Base-by-base conservation (phyloP, 202 grass and related monocot species). In the Zizania palustris region DNA sequence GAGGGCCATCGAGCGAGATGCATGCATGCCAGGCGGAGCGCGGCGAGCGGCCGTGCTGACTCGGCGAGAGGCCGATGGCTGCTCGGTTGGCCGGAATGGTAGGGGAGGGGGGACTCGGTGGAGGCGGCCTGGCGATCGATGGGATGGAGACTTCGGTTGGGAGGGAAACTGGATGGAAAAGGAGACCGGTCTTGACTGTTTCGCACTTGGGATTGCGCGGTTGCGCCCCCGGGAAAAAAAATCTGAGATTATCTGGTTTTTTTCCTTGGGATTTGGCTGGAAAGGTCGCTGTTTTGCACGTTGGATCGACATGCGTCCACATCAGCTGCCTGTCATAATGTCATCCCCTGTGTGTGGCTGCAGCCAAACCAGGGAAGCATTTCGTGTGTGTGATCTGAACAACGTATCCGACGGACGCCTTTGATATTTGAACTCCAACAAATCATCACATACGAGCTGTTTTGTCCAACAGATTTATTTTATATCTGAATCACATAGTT, bases 201-300 rank as follows among this genome's bases (percentile, higher is more conserved):
- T 34, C 22, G 58, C 38, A 10, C 18, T 28, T 5, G 16, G 28
- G 16, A 3, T 16, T 50, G 46, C 7, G 50, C 13, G 5, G 12
- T 4, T 48, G 2, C 16, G 5, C 58, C 22, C 40, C 35, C 10
- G 0, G 3, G 28, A 28, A 28, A 28, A 28, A 50, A 42, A 44
- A 59, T 20, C 60, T 5, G 46, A 18, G 43, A 54, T 54, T 54
- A 19, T 19, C 50, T 28, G 28, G 28, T 28, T 28, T 28, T 28
- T 28, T 28, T 28, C 1, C 28, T 28, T 28, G 28, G 28, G 28
- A 28, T 28, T 67, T 20, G 11, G 67, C 15, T 40, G 72, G 65
- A 74, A 90, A 85, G 48, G 60, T 13, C 9, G 35, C 6, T 45
- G 49, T 60, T 90, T 93, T 85, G 85, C 91, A 83, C 91, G 53